These are phyloP conservation scores for Xylaria sp. DNA, from an alignment of 495 filamentous ascomycete genomes.

Conservation along the genomic window DNA sequence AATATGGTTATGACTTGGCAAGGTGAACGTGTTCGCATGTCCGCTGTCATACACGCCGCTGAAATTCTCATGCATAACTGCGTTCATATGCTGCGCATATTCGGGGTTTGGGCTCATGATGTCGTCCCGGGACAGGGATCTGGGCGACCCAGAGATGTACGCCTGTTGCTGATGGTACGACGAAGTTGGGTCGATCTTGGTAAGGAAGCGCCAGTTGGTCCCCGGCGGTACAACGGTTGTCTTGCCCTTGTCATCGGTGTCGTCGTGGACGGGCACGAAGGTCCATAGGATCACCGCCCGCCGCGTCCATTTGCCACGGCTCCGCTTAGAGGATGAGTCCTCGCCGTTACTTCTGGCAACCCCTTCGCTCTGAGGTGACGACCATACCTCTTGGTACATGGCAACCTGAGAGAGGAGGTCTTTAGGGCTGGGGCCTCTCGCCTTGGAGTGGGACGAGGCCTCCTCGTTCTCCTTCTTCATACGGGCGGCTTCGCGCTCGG, in stretches of 20 bases:
- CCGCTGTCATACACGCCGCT: constrained; percentile 45
- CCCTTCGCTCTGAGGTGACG: constrained; percentile 44
- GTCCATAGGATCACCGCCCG: constrained; percentile 57
- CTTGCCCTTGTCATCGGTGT: constrained; percentile 44
- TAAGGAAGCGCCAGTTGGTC: constrained; percentile 56
- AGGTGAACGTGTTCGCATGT: constrained; percentile 8
- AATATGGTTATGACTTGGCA: constrained; percentile 29
- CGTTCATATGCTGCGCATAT: constrained; percentile 50
- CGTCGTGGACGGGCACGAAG: constrained; percentile 52
- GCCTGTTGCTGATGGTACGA: constrained; percentile 54
- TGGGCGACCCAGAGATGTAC: constrained; percentile 38
- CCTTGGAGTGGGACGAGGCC: constrained; percentile 29
- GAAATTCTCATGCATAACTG: constrained; percentile 55
- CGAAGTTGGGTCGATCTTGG: constrained; percentile 53
- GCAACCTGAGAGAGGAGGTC: constrained; percentile 54
- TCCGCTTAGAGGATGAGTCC: constrained; percentile 25
- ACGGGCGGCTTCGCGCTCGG: constrained; percentile 38
- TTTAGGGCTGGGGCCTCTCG: constrained; percentile 46
- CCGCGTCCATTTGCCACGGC: constrained; percentile 47
- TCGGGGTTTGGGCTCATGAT: constrained; percentile 54
- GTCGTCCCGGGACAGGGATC: constrained; percentile 37
- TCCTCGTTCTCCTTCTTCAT: constrained; percentile 42
- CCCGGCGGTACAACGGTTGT: constrained; percentile 38
- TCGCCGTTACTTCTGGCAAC: constrained; percentile 14
- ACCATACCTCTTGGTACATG: constrained; percentile 61